These are phyloP conservation scores for Colletotrichum caudatum DNA, from an alignment of 2,329 filamentous ascomycete genomes.

Conservation along the genomic window DNA sequence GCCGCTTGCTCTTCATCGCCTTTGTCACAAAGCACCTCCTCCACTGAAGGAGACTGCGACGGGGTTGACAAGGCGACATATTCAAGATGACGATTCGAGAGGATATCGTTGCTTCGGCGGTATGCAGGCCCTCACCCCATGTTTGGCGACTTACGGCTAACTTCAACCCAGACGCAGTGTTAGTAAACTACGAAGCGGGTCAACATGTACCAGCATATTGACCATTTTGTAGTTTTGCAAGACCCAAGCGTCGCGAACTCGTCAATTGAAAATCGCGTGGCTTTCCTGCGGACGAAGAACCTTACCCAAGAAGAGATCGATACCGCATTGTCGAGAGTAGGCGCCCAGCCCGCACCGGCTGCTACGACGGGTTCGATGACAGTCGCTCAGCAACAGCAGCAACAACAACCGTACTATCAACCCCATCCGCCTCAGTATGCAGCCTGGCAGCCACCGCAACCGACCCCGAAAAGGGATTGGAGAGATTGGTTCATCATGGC, in stretches of 20 bases:
- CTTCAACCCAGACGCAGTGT: constrained; percentile 56
- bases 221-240: constrained; percentile 77
- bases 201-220: neutral
- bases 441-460: constrained; percentile 69
- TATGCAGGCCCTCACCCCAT: constrained; percentile 56
- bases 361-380: constrained; percentile 55
- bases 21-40: constrained; percentile 8
- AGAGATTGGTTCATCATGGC: constrained; percentile 99
- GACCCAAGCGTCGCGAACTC: constrained; percentile 92
- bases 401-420: constrained; percentile 57
- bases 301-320: constrained; percentile 96
- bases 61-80: constrained; percentile 22
- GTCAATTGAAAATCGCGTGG: constrained; percentile 90
- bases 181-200: constrained; percentile 43
- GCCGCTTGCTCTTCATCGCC: neutral
- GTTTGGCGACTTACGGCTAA: constrained; percentile 22
- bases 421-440: constrained; percentile 63
- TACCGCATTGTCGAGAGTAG: constrained; percentile 80
- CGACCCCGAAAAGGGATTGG: constrained; percentile 88
- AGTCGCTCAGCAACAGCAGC: constrained; percentile 59
- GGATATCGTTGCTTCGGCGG: constrained; percentile 88
- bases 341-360: constrained; percentile 64
- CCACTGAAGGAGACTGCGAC: constrained; percentile 23
- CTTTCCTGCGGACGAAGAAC: constrained; percentile 96
- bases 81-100: constrained; percentile 85